A percentile compares a stretch with the other conserved stretches of the same genome.
phyloP scores from a whole-genome alignment of 164 flowering plant genomes.

The Nymphaea thermarum region DNA sequence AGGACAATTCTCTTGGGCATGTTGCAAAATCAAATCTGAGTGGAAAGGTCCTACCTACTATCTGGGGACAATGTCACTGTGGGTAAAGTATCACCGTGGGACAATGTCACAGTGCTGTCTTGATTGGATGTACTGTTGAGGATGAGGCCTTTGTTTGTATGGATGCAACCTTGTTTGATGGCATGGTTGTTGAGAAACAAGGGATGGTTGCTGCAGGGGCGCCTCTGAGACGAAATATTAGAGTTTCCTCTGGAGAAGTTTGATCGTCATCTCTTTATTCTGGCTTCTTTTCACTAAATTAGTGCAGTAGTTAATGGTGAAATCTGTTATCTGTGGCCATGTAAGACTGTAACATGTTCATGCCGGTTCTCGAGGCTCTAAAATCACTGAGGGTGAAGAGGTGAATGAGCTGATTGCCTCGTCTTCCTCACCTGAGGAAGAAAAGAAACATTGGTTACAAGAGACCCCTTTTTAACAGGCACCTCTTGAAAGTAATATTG shows the following conservation, averaged over 20 bases:
- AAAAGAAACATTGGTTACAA: too few relatives aligned
- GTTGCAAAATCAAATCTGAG: conserved; percentile 87
- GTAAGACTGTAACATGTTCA: too few relatives aligned
- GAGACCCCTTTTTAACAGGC: too few relatives aligned
- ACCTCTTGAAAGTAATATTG: too few relatives aligned
- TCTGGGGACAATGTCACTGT: conserved; percentile 92
- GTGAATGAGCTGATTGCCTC: too few relatives aligned
- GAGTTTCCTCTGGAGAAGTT: conserved; percentile 83
- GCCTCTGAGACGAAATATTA: conserved; percentile 81
- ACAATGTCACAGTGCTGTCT: conserved; percentile 81
- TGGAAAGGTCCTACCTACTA: conserved; percentile 89
- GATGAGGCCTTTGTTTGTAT: conserved; percentile 91
- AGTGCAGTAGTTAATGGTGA: too few relatives aligned
- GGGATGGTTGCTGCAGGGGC: conserved; percentile 97
- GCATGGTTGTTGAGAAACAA: conserved; percentile 78
- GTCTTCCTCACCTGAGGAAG: too few relatives aligned
- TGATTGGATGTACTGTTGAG: conserved; percentile 91
- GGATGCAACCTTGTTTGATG: conserved; percentile 89
- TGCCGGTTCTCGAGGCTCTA: too few relatives aligned
- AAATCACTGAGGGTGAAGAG: too few relatives aligned
- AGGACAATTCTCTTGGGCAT: conserved; percentile 91
- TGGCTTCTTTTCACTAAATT: too few relatives aligned
- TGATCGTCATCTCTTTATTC: conserved; percentile 6
- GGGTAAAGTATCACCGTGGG: conserved; percentile 27
- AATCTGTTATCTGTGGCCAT: too few relatives aligned